Evolutionary conservation across 108 stramenopile species (phyloP).

Genomic region (Ochromonas danica): DNA sequence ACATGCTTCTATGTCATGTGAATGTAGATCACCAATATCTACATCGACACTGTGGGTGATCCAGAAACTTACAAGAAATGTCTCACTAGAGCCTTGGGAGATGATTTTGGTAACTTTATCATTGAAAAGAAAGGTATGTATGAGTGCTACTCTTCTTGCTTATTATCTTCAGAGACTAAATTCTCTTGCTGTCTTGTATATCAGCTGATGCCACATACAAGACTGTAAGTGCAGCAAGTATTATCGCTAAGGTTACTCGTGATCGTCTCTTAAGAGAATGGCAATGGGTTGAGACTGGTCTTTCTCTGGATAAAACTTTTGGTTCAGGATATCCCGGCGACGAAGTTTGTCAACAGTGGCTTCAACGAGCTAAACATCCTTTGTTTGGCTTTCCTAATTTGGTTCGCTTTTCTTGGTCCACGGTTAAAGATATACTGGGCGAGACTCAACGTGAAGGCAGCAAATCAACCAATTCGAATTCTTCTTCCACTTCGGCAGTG

Average conservation of each 20-base stretch:
- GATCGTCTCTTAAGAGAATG: slow-evolving; percentile 44
- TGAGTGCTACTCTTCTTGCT: not conserved
- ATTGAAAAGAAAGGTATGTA: slow-evolving; percentile 29
- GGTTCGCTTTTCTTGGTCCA: slow-evolving; percentile 55
- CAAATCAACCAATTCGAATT: too few relatives aligned
- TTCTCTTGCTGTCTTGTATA: too few relatives aligned
- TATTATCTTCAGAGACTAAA: slow-evolving; percentile 48
- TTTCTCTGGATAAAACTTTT: slow-evolving; percentile 37
- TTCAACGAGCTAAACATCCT: slow-evolving; percentile 30
- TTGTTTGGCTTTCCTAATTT: slow-evolving; percentile 52
- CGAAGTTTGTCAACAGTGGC: slow-evolving; percentile 45
- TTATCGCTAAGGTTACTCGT: slow-evolving; percentile 54
- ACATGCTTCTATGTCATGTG: too few relatives aligned
- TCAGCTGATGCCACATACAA: slow-evolving; percentile 60
- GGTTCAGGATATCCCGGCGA: slow-evolving; percentile 53
- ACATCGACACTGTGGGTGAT: slow-evolving; percentile 57
- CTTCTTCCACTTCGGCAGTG: too few relatives aligned
- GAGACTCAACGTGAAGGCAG: too few relatives aligned
- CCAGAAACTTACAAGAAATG: slow-evolving; percentile 44
- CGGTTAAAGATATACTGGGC: too few relatives aligned
- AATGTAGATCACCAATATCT: slow-evolving; percentile 42
- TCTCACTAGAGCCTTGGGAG: slow-evolving; percentile 34
- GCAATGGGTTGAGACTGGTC: slow-evolving; percentile 42
- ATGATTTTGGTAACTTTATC: slow-evolving; percentile 41
- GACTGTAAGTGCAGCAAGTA: slow-evolving; percentile 56